Evolutionary conservation across 2,329 filamentous ascomycete species (phyloP).

Genomic region (Albifimbria verrucaria): DNA sequence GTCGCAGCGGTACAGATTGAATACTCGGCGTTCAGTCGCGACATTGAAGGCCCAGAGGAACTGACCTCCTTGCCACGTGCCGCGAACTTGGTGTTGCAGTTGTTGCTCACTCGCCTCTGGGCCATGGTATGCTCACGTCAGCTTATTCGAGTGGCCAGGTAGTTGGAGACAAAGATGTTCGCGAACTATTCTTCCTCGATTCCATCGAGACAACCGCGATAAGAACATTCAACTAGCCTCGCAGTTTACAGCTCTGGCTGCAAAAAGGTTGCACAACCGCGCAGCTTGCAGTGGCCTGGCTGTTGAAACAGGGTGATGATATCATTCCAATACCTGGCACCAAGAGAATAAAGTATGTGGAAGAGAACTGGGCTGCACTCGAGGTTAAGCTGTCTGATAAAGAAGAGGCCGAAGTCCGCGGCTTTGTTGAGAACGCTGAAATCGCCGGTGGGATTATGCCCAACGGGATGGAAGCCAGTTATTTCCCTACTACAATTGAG

Average conservation of each 20-base stretch:
- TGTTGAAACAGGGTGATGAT: constrained; percentile 42
- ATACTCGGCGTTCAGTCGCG: constrained; percentile 48
- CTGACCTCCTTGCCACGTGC: constrained; percentile 45
- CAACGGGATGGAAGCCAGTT: no score
- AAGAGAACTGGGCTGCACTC: constrained; percentile 12
- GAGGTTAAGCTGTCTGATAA: neutral
- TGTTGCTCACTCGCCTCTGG: constrained; percentile 51
- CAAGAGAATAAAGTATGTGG: constrained; percentile 24
- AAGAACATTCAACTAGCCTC: no score
- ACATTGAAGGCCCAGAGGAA: constrained; percentile 49
- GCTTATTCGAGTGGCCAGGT: no score
- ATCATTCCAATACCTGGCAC: constrained; percentile 36
- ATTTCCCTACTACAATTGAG: no score
- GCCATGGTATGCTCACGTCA: constrained; percentile 50
- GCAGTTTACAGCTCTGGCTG: no score
- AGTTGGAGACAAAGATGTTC: no score
- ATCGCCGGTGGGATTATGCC: constrained; percentile 3
- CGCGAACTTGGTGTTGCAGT: constrained; percentile 52
- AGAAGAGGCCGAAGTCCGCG: neutral
- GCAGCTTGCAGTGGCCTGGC: constrained; percentile 57
- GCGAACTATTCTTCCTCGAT: no score
- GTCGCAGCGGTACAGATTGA: constrained; percentile 50
- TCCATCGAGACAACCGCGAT: no score
- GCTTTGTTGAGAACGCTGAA: neutral
- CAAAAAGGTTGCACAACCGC: constrained; percentile 40